These are phyloP conservation scores for Dothideomycetes sp. DNA, from an alignment of 2,329 filamentous ascomycete species.

Conservation along the genomic window DNA sequence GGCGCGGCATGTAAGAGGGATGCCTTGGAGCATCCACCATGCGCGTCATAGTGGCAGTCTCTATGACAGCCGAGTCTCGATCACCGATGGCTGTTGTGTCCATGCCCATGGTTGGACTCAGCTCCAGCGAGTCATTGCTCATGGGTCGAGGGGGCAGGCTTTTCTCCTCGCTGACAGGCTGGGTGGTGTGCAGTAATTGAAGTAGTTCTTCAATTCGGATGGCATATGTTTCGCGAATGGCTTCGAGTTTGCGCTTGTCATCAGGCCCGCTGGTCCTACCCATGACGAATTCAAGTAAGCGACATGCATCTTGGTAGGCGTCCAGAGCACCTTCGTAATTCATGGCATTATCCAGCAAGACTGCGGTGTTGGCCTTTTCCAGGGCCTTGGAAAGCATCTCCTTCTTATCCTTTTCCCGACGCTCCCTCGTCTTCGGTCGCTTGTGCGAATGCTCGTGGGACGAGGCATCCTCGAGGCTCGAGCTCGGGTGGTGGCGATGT, in stretches of 20 bases:
- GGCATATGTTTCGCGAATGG: slow-evolving; percentile 84
- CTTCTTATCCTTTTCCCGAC: slow-evolving; percentile 54
- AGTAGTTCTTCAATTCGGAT: slow-evolving; percentile 80
- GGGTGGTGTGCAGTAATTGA: slow-evolving; percentile 48
- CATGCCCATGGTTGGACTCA: neutral
- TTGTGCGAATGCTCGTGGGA: neutral
- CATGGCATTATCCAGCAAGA: slow-evolving; percentile 89
- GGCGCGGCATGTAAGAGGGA: slow-evolving; percentile 15
- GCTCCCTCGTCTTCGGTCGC: slow-evolving; percentile 25
- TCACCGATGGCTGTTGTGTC: neutral
- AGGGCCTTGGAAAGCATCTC: slow-evolving; percentile 93
- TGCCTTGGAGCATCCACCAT: slow-evolving; percentile 29
- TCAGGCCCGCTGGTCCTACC: slow-evolving; percentile 72
- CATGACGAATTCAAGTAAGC: slow-evolving; percentile 79
- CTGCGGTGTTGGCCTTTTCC: slow-evolving; percentile 90
- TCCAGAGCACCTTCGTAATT: slow-evolving; percentile 87
- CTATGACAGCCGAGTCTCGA: slow-evolving; percentile 30
- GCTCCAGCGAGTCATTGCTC: slow-evolving; percentile 38
- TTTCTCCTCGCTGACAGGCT: slow-evolving; percentile 44
- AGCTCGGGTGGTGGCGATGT: neutral
- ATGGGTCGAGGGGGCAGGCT: slow-evolving; percentile 62
- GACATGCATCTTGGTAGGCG: slow-evolving; percentile 85
- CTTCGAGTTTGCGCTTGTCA: slow-evolving; percentile 80
- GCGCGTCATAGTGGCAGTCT: slow-evolving; percentile 43
- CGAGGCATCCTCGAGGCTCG: neutral